phyloP scores from a whole-genome alignment of 345 rosid genomes.

The Bruguiera sexangula region DNA sequence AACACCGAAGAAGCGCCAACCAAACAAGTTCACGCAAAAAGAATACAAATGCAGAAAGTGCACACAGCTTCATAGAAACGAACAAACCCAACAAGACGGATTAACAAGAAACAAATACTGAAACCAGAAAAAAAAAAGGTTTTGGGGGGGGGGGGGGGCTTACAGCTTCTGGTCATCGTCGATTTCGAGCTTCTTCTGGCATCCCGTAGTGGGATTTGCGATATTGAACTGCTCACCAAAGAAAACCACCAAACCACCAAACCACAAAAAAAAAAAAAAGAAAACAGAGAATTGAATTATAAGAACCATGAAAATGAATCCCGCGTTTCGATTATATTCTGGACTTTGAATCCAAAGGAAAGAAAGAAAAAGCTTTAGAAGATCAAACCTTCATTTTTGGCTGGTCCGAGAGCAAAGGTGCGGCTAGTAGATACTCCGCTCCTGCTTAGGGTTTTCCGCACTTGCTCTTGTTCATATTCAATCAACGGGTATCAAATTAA shows the following conservation, averaged over 20 bases:
- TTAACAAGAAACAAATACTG: not conserved
- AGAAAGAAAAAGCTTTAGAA: not conserved
- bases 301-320: not conserved
- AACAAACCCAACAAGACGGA: not conserved
- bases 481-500: not conserved
- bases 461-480: not conserved
- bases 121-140: not conserved
- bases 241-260: not conserved
- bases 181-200: conserved; percentile 31
- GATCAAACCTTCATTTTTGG: conserved; percentile 5
- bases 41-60: too few relatives aligned
- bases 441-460: conserved; percentile 8
- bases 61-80: too few relatives aligned
- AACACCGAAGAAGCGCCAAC: too few relatives aligned
- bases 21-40: too few relatives aligned
- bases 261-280: not conserved
- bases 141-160: not conserved
- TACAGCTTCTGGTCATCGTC: conserved; percentile 30
- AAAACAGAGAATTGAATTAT: not conserved
- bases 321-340: not conserved
- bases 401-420: not conserved
- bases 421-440: not conserved
- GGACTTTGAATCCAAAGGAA: too few relatives aligned
- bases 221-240: conserved; percentile 16
- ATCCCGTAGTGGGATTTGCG: conserved; percentile 24